Percentiles rank a stretch among this genome's conserved stretches.
These are phyloP conservation scores for Theobroma cacao DNA, from an alignment of 345 rosid species.

Conservation along the genomic window DNA sequence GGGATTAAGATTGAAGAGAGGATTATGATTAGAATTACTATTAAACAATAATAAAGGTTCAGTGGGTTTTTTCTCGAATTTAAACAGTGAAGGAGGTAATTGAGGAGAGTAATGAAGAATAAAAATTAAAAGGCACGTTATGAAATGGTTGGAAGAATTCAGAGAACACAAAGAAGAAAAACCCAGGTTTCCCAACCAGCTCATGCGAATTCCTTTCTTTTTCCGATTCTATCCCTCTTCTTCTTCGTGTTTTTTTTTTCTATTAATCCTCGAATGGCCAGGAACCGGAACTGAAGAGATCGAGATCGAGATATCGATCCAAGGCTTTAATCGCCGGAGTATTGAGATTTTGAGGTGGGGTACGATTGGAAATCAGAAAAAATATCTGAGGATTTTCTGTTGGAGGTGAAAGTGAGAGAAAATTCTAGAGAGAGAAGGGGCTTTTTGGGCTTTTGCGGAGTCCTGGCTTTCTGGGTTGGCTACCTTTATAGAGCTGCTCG, in stretches of 20 bases:
- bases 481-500: constrained; percentile 4
- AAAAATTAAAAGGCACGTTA: constrained; percentile 72
- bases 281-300: background rate
- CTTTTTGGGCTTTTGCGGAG: background rate
- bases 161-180: constrained; percentile 47
- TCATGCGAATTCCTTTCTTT: constrained; percentile 63
- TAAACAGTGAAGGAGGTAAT: constrained; percentile 46
- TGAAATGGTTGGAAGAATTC: constrained; percentile 50
- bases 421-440: background rate
- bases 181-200: constrained; percentile 87
- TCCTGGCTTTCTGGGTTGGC: background rate
- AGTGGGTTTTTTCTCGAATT: constrained; percentile 40
- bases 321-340: background rate
- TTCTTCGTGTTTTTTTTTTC: background rate
- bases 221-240: constrained; percentile 2
- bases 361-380: background rate
- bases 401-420: background rate
- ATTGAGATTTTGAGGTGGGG: background rate
- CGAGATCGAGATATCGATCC: background rate
- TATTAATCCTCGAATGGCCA: background rate
- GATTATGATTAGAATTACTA: constrained; percentile 14
- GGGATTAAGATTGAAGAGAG: constrained; percentile 17
- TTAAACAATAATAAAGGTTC: constrained; percentile 39
- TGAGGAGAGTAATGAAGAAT: constrained; percentile 87
- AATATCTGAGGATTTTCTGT: background rate